Percentiles rank a stretch among this genome's conserved stretches.
These are phyloP conservation scores for Sextonia rubra DNA, from an alignment of 164 flowering plant genomes.

Conservation along the genomic window DNA sequence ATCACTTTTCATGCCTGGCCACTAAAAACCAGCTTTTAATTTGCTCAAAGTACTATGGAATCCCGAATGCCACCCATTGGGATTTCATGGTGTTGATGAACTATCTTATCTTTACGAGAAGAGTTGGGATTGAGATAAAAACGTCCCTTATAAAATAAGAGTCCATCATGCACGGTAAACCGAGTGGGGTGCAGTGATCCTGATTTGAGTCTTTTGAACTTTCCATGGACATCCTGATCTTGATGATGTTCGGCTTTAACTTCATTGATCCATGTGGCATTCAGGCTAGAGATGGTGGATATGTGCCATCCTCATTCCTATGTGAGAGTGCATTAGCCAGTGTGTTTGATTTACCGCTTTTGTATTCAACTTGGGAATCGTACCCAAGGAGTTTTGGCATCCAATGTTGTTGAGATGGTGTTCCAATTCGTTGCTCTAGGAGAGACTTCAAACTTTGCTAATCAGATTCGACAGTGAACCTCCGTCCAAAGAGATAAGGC, in stretches of 20 bases:
- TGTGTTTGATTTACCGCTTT: not conserved
- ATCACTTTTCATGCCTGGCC: not conserved
- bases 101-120: not conserved
- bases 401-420: not conserved
- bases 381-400: not conserved
- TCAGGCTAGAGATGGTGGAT: not conserved
- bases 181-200: not conserved
- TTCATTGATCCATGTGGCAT: not conserved
- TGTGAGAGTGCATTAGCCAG: not conserved
- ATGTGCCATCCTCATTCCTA: not conserved
- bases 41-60: not conserved
- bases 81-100: not conserved
- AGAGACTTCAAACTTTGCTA: not conserved
- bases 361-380: not conserved
- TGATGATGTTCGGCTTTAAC: not conserved
- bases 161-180: not conserved
- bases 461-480: not conserved
- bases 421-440: not conserved
- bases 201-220: not conserved
- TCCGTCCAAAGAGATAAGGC: slow-evolving; percentile 1
- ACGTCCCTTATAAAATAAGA: not conserved
- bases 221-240: not conserved
- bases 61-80: slow-evolving; percentile 1
- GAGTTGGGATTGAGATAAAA: not conserved
- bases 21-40: not conserved